Evolutionary conservation across 306 rosid species (phyloP).

Genomic region (Ziziphus jujuba): DNA sequence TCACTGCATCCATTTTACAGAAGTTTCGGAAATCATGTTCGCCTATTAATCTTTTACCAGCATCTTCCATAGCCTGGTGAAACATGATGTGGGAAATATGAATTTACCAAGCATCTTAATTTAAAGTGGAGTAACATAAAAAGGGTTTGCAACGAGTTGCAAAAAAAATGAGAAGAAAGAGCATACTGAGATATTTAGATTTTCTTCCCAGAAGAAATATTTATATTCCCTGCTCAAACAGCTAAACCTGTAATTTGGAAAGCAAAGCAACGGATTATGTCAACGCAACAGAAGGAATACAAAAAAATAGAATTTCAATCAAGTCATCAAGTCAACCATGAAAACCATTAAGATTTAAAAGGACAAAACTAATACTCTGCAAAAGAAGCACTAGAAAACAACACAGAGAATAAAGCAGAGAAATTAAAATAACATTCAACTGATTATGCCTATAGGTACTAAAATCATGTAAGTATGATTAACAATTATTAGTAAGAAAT

Average conservation of each 20-base stretch:
- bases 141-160: constrained; percentile 16
- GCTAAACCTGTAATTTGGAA: constrained; percentile 67
- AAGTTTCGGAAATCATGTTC: constrained; percentile 95
- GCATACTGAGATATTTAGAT: constrained; percentile 61
- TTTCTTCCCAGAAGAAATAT: constrained; percentile 86
- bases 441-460: constrained; percentile 4
- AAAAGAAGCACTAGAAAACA: neutral
- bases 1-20: constrained; percentile 94
- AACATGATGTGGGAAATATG: constrained; percentile 27
- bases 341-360: neutral
- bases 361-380: neutral
- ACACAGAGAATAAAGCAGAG: neutral
- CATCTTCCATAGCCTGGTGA: constrained; percentile 77
- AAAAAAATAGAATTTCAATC: neutral
- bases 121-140: constrained; percentile 16
- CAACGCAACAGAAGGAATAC: constrained; percentile 4
- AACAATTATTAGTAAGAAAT: no score
- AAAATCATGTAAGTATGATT: neutral
- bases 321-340: neutral
- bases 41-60: constrained; percentile 68
- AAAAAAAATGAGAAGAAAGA: constrained; percentile 17
- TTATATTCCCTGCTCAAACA: constrained; percentile 85
- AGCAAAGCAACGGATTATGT: constrained; percentile 28
- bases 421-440: neutral
- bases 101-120: constrained; percentile 14